A percentile compares a stretch with the other conserved stretches of the same genome.
Evolutionary conservation across 805 yeast genomes (phyloP).

Genomic region (Ogataea salicorniae): DNA sequence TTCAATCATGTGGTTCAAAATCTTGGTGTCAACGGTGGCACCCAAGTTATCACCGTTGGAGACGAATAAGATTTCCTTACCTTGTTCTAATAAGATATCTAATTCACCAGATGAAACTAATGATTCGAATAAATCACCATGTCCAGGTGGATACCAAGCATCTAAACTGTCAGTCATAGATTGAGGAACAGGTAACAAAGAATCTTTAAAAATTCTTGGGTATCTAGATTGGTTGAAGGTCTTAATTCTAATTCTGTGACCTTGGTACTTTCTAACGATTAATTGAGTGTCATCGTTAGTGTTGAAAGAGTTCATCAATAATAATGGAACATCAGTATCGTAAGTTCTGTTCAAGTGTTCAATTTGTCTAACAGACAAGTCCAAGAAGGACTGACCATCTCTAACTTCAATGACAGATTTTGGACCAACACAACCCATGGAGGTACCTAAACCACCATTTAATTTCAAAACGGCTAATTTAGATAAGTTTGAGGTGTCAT

Average conservation of each 20-base stretch:
- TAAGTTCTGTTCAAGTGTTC: constrained; percentile 87
- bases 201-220: constrained; percentile 93
- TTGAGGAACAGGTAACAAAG: constrained; percentile 92
- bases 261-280: constrained; percentile 93
- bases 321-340: constrained; percentile 90
- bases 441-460: constrained; percentile 98
- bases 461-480: constrained; percentile 93
- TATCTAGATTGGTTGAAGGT: constrained; percentile 97
- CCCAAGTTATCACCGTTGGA: constrained; percentile 98
- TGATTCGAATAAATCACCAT: constrained; percentile 94
- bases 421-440: constrained; percentile 99
- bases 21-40: constrained; percentile 91
- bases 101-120: constrained; percentile 86
- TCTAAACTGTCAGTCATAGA: constrained; percentile 66
- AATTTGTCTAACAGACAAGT: constrained; percentile 92
- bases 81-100: constrained; percentile 83
- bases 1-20: constrained; percentile 88
- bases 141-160: constrained; percentile 99
- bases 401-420: constrained; percentile 97
- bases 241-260: constrained; percentile 90
- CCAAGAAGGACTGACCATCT: constrained; percentile 96
- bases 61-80: constrained; percentile 91
- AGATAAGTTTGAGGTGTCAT: constrained; percentile 44
- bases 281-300: constrained; percentile 94
- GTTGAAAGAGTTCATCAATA: constrained; percentile 98